Conservation (phyloP, 2,329 filamentous ascomycete genomes). For the Acrocalymma vagum region DNA sequence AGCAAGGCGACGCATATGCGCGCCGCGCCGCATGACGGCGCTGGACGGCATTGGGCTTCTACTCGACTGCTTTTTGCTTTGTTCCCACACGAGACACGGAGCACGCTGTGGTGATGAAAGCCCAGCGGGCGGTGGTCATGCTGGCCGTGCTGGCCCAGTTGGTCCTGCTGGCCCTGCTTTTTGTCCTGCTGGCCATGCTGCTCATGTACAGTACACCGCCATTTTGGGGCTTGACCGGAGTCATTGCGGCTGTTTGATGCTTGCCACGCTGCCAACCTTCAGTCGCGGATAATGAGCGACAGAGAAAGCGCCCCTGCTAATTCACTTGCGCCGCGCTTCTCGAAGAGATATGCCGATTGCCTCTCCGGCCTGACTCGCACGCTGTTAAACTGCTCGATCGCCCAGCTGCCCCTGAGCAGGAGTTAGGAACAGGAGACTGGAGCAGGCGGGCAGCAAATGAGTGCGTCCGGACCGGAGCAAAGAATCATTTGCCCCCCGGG, state of each 20-base stretch:
- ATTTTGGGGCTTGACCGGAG: constrained; percentile 33
- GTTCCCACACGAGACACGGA: too few relatives aligned
- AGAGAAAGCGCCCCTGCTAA: constrained; percentile 17
- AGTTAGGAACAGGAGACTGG: constrained; percentile 18
- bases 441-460: constrained; percentile 18
- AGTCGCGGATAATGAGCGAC: constrained; percentile 23
- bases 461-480: constrained; percentile 22
- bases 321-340: constrained; percentile 33
- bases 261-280: constrained; percentile 30
- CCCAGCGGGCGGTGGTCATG: too few relatives aligned
- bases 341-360: constrained; percentile 32
- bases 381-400: constrained; percentile 23
- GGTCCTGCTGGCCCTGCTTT: not conserved
- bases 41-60: constrained; percentile 5
- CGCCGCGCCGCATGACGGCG: constrained; percentile 25
- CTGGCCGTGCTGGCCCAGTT: too few relatives aligned
- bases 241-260: constrained; percentile 34
- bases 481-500: constrained; percentile 41
- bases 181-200: constrained; percentile 1
- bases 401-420: constrained; percentile 32
- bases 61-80: too few relatives aligned
- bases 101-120: too few relatives aligned
- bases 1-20: constrained; percentile 26
- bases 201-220: constrained; percentile 48
- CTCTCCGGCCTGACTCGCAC: constrained; percentile 35